Evolutionary conservation across 1,284 basidiomycete species (phyloP).

Genomic region (Cerioporus squamosus): DNA sequence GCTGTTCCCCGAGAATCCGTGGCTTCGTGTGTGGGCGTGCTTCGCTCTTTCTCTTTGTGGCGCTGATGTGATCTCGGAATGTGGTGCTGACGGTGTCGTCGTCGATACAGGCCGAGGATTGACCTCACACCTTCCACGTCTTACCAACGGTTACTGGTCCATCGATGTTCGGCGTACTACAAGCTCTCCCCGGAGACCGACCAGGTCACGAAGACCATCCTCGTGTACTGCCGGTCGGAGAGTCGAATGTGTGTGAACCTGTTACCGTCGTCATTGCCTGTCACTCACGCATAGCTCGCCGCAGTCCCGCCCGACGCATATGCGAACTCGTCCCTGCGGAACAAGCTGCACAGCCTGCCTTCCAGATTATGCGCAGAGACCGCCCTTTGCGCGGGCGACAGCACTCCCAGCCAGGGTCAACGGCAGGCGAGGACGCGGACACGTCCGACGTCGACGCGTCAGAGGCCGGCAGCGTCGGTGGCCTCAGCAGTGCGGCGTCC

Average conservation of each 20-base stretch:
- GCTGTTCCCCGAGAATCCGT: constrained; percentile 8
- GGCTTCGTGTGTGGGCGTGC: not conserved
- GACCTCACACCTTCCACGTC: constrained; percentile 70
- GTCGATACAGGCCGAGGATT: constrained; percentile 53
- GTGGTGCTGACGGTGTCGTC: constrained; percentile 15
- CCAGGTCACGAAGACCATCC: constrained; percentile 62
- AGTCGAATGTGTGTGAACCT: constrained; percentile 67
- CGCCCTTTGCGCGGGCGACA: constrained; percentile 42
- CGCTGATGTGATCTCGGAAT: not conserved
- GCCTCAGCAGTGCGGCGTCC: constrained; percentile 63
- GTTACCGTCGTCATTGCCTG: not conserved
- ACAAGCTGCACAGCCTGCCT: constrained; percentile 65
- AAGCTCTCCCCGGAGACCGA: constrained; percentile 71
- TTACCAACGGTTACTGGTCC: constrained; percentile 82
- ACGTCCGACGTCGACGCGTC: constrained; percentile 78
- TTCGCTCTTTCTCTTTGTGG: not conserved
- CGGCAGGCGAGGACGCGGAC: constrained; percentile 73
- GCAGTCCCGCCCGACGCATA: constrained; percentile 69
- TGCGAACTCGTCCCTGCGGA: constrained; percentile 82
- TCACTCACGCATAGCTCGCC: constrained; percentile 8
- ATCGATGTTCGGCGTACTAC: constrained; percentile 82
- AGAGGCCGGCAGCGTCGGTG: constrained; percentile 74
- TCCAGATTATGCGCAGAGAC: constrained; percentile 83
- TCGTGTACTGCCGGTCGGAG: constrained; percentile 57
- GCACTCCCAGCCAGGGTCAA: constrained; percentile 67